Percentiles rank a stretch among this genome's conserved stretches.
Conservation (phyloP, 139 green algal species). For the Trebouxia sp. region DNA sequence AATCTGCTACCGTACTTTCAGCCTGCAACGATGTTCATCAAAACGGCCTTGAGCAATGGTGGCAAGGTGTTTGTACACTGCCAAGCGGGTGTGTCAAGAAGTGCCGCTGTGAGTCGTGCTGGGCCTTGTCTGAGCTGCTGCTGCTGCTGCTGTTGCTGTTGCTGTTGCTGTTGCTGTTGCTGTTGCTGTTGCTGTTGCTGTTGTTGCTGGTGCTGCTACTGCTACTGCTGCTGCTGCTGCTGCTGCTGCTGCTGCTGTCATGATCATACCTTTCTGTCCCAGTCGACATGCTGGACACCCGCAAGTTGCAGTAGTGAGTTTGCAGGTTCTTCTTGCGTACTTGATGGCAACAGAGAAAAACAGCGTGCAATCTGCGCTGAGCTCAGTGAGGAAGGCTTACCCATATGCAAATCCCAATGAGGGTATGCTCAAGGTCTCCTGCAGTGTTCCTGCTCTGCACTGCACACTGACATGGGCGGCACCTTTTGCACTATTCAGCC, state of each 20-base stretch:
- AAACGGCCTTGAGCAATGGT: not conserved
- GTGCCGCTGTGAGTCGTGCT: conserved; percentile 1
- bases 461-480: too few relatives aligned
- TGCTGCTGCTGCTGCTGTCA: too few relatives aligned
- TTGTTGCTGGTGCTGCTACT: too few relatives aligned
- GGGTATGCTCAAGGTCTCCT: not conserved
- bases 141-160: too few relatives aligned
- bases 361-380: conserved; percentile 31
- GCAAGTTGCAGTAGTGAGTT: not conserved
- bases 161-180: too few relatives aligned
- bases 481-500: too few relatives aligned
- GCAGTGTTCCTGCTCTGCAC: too few relatives aligned
- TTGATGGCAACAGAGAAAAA: conserved; percentile 44
- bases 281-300: too few relatives aligned
- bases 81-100: conserved; percentile 25
- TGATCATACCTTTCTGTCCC: too few relatives aligned
- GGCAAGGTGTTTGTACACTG: conserved; percentile 33
- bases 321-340: conserved; percentile 53
- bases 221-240: too few relatives aligned
- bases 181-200: too few relatives aligned
- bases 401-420: conserved; percentile 61
- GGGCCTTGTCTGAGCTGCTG: not conserved
- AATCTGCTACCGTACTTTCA: conserved; percentile 26
- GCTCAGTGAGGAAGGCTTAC: conserved; percentile 32
- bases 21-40: conserved; percentile 11